Conservation (phyloP, 805 yeast genomes). For the Sungouiella thailandica region DNA sequence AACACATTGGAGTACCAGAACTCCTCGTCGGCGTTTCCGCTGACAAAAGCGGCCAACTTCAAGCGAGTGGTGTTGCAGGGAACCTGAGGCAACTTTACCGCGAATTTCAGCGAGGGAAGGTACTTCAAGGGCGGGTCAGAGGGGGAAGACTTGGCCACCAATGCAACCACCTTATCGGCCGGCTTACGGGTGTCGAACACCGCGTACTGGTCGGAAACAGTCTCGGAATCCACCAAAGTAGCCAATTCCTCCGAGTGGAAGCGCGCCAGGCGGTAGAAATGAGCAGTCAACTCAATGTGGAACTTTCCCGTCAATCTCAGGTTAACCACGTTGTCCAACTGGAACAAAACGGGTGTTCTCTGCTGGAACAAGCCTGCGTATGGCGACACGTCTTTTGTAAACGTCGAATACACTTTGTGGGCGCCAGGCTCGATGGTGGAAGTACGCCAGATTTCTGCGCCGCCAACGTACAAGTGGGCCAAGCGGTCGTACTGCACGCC, state of each 20-base stretch:
- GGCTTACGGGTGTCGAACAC: constrained; percentile 28
- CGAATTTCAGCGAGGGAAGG: constrained; percentile 38
- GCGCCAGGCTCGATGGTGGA: constrained; percentile 65
- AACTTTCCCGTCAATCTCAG: constrained; percentile 57
- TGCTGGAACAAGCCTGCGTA: constrained; percentile 48
- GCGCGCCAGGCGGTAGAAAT: constrained; percentile 36
- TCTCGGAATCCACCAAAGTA: not conserved
- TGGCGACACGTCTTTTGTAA: constrained; percentile 60
- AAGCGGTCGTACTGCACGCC: constrained; percentile 61
- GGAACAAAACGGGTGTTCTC: constrained; percentile 43
- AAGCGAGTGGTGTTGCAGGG: constrained; percentile 56
- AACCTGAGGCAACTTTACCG: constrained; percentile 40
- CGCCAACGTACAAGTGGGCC: constrained; percentile 58
- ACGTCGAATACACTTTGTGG: constrained; percentile 39
- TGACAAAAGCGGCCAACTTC: constrained; percentile 53
- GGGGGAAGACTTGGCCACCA: constrained; percentile 20
- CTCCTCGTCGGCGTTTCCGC: constrained; percentile 79
- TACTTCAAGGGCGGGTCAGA: constrained; percentile 41
- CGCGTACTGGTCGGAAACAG: constrained; percentile 6
- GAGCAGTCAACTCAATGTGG: constrained; percentile 45
- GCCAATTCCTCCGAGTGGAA: not conserved
- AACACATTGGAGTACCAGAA: constrained; percentile 71
- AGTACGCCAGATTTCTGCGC: constrained; percentile 67
- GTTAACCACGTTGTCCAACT: constrained; percentile 57
- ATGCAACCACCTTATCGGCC: constrained; percentile 37